Evolutionary conservation across 73 alveolate species (phyloP).

Genomic region (Tetrahymena thermophila): DNA sequence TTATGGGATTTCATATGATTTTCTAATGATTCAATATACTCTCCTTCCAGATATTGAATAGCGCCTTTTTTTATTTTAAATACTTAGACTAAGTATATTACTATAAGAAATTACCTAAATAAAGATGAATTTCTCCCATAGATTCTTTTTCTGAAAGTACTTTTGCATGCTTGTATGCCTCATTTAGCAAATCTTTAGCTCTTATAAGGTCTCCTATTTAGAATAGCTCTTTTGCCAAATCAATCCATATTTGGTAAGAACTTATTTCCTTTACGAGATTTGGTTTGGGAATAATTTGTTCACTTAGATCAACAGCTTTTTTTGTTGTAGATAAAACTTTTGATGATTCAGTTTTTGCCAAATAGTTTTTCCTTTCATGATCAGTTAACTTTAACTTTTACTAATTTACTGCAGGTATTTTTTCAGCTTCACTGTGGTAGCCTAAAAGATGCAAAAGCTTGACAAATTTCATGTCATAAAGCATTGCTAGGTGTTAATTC

Average conservation of each 20-base stretch:
- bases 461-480: slow-evolving; percentile 27
- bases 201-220: slow-evolving; percentile 29
- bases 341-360: slow-evolving; percentile 45
- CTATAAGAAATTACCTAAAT: slow-evolving; percentile 13
- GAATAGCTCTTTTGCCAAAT: slow-evolving; percentile 13
- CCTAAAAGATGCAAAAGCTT: slow-evolving; percentile 26
- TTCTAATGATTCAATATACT: slow-evolving; percentile 36
- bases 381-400: slow-evolving; percentile 24
- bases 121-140: slow-evolving; percentile 32
- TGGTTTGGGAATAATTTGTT: slow-evolving; percentile 26
- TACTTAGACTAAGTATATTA: neutral
- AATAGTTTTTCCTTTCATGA: slow-evolving; percentile 24
- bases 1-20: slow-evolving; percentile 39
- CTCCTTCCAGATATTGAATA: slow-evolving; percentile 32
- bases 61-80: slow-evolving; percentile 7
- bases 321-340: slow-evolving; percentile 12
- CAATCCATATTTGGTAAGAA: slow-evolving; percentile 11
- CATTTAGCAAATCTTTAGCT: slow-evolving; percentile 31
- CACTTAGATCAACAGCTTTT: slow-evolving; percentile 31
- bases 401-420: neutral
- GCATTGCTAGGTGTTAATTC: slow-evolving; percentile 1
- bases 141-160: slow-evolving; percentile 32
- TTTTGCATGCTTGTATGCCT: slow-evolving; percentile 37
- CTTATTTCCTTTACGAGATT: slow-evolving; percentile 23
- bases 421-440: slow-evolving; percentile 32